Base-by-base conservation (phyloP, 768 basidiomycete species). In the Rhizopogon rudus region DNA sequence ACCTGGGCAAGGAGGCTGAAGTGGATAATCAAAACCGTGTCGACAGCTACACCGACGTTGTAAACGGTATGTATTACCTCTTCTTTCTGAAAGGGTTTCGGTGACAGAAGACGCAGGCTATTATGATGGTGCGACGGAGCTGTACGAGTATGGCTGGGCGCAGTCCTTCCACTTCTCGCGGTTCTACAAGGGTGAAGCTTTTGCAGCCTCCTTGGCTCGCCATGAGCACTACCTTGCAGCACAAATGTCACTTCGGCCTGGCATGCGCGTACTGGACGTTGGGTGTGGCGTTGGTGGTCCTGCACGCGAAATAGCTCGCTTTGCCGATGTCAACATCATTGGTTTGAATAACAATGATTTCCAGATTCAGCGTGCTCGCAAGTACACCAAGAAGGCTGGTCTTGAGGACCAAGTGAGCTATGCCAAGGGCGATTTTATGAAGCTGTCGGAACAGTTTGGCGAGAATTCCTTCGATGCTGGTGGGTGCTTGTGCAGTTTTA, bases 231-330 rank as follows among this genome's bases (percentile, higher is more conserved):
- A 93, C 76, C 88, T 98, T 61, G 85, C 92, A 16, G 74, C 86
- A 10, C 81, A 89, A 65, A 91, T 95, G 85, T 65, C 71, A 48
- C 76, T 98, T 58, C 81, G 81, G 55, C 83, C 91, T 1, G 90
- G 91, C 43, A 94, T 94, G 92, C 82, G 86, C 44, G 93, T 98
- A 40, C 85, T 98, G 57, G 94, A 98, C 67, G 92, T 98, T 59
- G 94, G 94, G 5, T 96, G 94, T 71, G 94, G 94, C 67, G 86
- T 98, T 57, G 94, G 94, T 54, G 94, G 93, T 0, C 94, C 94
- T 35, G 93, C 94, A 5, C 81, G 93, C 42, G 89, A 91, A 69
- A 98, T 98, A 63, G 88, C 91, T 14, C 82, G 81, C 50, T 98
- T 96, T 76, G 76, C 91, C 17, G 93, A 94, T 67, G 84, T 80